Evolutionary conservation across 306 rosid species (phyloP), one percentile per base, ranked within the genome.

Genomic region (Arachis stenosperma): DNA sequence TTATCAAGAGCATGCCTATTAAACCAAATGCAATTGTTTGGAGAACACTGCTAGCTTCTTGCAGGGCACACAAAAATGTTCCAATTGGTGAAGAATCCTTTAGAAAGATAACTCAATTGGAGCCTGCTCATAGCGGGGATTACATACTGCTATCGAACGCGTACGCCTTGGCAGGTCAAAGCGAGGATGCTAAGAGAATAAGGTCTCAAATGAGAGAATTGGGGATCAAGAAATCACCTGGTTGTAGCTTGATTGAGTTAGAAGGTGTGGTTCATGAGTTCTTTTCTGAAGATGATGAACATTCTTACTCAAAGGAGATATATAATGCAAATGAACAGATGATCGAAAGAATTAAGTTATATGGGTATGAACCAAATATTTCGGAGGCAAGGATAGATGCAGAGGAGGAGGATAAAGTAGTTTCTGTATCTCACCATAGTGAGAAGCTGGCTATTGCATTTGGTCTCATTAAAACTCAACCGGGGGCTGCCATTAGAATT

Each of bases 371-470:
- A 67, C 90, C 93, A 27, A 82, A 89, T 77, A 57, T 37, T 11
- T 66, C 84, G 29, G 83, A 82, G 60, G 89, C 81, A 30, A 84
- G 90, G 78, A 80, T 89, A 48, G 94, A 89, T 82, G 90, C 94
- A 55, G 88, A 86, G 69, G 89, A 82, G 72, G 89, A 81, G 30
- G 81, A 75, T 43, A 81, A 81, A 59, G 86, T 82, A 86, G 75
- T 78, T 60, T 82, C 86, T 22, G 81, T 86, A 52, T 86, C 82
- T 63, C 94, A 84, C 79, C 90, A 86, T 76, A 86, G 94, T 15
- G 88, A 89, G 81, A 89, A 89, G 86, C 76, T 89, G 39, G 91
- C 94, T 70, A 89, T 81, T 61, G 91, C 89, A 53, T 89, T 71
- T 48, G 91, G 89, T 72, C 87, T 84, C 0, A 77, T 81, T 17